Evolutionary conservation across 805 yeast genomes (phyloP).

Genomic region (Starmera caribaea): DNA sequence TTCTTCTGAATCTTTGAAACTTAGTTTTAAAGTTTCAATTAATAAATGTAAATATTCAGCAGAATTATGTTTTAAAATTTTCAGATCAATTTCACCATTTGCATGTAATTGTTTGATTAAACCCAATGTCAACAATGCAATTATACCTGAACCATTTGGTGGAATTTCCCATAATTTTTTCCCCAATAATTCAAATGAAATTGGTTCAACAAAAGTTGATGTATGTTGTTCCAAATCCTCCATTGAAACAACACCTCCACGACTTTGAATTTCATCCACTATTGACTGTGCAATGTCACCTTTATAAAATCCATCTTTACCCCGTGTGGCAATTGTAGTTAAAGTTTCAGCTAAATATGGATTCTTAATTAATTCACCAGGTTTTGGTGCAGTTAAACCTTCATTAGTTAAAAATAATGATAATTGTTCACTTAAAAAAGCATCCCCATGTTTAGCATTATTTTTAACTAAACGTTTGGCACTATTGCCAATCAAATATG

Average conservation of each 20-base stretch:
- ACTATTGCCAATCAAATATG: conserved; percentile 36
- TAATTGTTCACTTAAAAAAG: conserved; percentile 20
- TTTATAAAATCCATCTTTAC: conserved; percentile 58
- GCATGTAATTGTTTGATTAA: conserved; percentile 46
- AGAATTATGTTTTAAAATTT: conserved; percentile 48
- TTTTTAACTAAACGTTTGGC: conserved; percentile 28
- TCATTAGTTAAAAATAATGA: conserved; percentile 28
- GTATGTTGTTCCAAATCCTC: conserved; percentile 51
- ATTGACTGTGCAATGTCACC: conserved; percentile 65
- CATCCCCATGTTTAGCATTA: conserved; percentile 20
- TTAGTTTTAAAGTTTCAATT: conserved; percentile 63
- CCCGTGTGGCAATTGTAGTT: conserved; percentile 40
- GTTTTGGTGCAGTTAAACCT: conserved; percentile 36
- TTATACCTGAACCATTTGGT: conserved; percentile 76
- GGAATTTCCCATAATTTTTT: conserved; percentile 71
- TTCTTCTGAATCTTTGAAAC: conserved; percentile 68
- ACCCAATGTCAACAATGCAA: conserved; percentile 65
- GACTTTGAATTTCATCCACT: conserved; percentile 36
- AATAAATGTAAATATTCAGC: conserved; percentile 58
- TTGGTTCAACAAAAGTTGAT: conserved; percentile 59
- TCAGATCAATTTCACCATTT: conserved; percentile 33
- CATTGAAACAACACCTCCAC: conserved; percentile 46
- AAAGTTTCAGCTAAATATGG: conserved; percentile 42
- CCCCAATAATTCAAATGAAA: conserved; percentile 41
- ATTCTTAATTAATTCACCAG: conserved; percentile 52